Base-by-base conservation (phyloP, 1,284 basidiomycete species). In the Takashimella tepidaria region DNA sequence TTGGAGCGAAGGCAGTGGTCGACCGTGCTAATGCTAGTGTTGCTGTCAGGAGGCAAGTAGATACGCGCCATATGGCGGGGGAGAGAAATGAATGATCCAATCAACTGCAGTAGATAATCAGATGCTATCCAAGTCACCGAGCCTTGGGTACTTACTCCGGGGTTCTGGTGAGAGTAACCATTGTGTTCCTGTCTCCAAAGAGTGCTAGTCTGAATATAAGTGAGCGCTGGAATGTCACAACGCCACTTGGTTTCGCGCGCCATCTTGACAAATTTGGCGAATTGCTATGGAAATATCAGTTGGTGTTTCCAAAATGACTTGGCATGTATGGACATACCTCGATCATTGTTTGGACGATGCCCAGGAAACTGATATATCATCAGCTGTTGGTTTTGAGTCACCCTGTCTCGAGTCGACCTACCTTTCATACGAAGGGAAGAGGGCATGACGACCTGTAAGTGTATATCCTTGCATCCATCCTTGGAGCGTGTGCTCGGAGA, bases 341-440 rank as follows among this genome's bases (percentile, higher is more conserved):
- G 25, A 76, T 70, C 77, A 79, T 78, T 19, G 77, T 76, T 19
- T 71, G 70, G 19, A 77, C 74, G 54, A 77, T 78, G 47, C 70
- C 67, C 21, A 73, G 59, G 67, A 73, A 74, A 47, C 63, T 62
- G 37, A 1, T 41, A n/a, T n/a, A n/a, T n/a, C n/a, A n/a, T n/a
- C n/a, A n/a, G n/a, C n/a, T n/a, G n/a, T n/a, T n/a, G n/a, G n/a
- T n/a, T n/a, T n/a, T n/a, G n/a, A n/a, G n/a, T n/a, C n/a, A n/a
- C n/a, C n/a, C n/a, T n/a, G n/a, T n/a, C n/a, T n/a, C n/a, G n/a
- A n/a, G 73, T 65, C 60, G 45, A 91, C 76, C 79, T 89, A 92
- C 0, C 88, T 86, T 73, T 95, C 91, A 74, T 93, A 93, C 45
- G 83, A 86, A 1, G 89, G 89, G 83, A 93, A 90, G 24, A 93